Base-by-base conservation (phyloP, 2,329 filamentous ascomycete species). In the Alternaria sp. region DNA sequence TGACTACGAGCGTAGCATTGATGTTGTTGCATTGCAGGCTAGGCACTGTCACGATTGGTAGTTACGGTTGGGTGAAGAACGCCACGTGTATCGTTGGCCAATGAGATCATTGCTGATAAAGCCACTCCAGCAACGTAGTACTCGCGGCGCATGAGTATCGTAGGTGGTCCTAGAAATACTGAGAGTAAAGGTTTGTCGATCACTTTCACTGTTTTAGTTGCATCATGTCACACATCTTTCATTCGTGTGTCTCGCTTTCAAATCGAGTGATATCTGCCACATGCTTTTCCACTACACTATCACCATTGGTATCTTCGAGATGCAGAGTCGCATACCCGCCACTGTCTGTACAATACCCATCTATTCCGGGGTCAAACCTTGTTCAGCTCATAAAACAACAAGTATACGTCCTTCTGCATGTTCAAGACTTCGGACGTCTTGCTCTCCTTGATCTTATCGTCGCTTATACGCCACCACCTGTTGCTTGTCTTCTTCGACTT, bases 391-490 rank as follows among this genome's bases (percentile, higher is more conserved):
- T 99, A 99, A 78, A 99, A 99, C 52, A 99, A 80, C 75, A 99
- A 82, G 78, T 99, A 99, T 0, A 98, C 94, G 79, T 99, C 95
- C 71, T 90, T 90, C 80, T 97, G 93, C 93, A 97, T 97, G 7
- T 89, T 88, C 59, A 99, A 79, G 7, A 99, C 93, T 69, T 99
- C 95, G 55, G 86, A 88, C 6, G 94, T 98, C 82, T 94, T 97
- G 67, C 93, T 91, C 79, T 98, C 94, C 75, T 94, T 95, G 71
- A 98, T 88, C 79, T 96, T 97, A 67, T 99, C 95, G 76, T 99
- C 95, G 66, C 94, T 97, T 67, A 99, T 96, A 36, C 95, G 88
- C 95, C 95, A 99, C 95, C 95, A 99, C 41, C 91, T 88, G 73
- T 96, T 90, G 44, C 85, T 86, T 12, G 82, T 79, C 72, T 87